These are phyloP conservation scores for Fusarium avenaceum DNA, from an alignment of 2,329 filamentous ascomycete genomes.

Conservation along the genomic window DNA sequence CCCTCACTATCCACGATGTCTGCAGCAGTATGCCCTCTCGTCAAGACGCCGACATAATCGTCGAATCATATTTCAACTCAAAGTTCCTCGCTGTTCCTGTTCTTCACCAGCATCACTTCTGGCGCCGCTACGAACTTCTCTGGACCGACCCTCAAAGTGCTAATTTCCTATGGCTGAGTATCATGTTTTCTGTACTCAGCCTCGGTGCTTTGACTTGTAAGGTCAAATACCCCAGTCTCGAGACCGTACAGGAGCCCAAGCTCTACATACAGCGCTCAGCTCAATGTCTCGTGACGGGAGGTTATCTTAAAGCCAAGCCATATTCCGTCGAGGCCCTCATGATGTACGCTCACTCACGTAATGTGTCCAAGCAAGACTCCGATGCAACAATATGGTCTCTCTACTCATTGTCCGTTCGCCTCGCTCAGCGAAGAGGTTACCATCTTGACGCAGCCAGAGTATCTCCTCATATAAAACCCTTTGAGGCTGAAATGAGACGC, in stretches of 20 bases:
- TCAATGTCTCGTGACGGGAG: conserved; percentile 63
- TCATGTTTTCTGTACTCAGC: conserved; percentile 63
- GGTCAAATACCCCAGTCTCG: conserved; percentile 46
- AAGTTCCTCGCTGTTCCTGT: conserved; percentile 56
- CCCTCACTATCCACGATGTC: conserved; percentile 52
- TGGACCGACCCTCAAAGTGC: conserved; percentile 58
- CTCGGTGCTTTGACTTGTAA: conserved; percentile 56
- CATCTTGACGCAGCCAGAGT: conserved; percentile 63
- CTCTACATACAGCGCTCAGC: conserved; percentile 56
- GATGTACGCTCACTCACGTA: conserved; percentile 60
- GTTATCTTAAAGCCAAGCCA: conserved; percentile 61
- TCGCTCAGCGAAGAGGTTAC: conserved; percentile 67
- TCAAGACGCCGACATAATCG: conserved; percentile 54
- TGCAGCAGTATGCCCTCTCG: conserved; percentile 54
- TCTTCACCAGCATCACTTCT: conserved; percentile 61
- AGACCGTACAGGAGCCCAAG: conserved; percentile 45
- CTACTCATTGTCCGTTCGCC: conserved; percentile 61
- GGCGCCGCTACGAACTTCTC: conserved; percentile 63
- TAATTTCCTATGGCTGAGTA: conserved; percentile 64
- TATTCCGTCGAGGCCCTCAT: conserved; percentile 65
- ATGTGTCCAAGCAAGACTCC: conserved; percentile 58
- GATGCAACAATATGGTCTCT: conserved; percentile 63
- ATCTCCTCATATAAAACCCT: conserved; percentile 58
- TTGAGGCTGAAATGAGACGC: conserved; percentile 66
- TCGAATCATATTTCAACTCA: conserved; percentile 57